Evolutionary conservation across 2,329 filamentous ascomycete genomes (phyloP).

Genomic region (Xylariaceae sp.): DNA sequence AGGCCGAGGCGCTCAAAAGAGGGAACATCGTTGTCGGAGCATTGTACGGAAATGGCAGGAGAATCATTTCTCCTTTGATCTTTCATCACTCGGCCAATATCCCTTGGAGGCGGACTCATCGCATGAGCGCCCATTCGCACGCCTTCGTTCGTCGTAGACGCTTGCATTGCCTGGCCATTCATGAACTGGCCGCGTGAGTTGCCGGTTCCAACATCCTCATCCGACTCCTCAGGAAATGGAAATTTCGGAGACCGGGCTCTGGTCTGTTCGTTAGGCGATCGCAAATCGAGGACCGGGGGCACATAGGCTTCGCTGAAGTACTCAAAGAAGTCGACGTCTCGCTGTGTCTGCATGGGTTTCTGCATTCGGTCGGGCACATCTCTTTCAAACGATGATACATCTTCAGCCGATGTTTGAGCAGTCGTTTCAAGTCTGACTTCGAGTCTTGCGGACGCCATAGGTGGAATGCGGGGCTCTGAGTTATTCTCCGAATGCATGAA

Average conservation of each 20-base stretch:
- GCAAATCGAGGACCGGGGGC: constrained; percentile 28
- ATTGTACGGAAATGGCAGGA: constrained; percentile 25
- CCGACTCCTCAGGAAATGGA: constrained; percentile 22
- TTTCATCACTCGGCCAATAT: constrained; percentile 3
- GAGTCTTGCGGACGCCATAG: constrained; percentile 9
- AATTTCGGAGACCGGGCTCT: constrained; percentile 21
- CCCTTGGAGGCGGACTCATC: constrained; percentile 7
- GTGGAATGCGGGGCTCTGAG: neutral
- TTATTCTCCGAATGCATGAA: neutral
- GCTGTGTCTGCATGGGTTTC: constrained; percentile 19
- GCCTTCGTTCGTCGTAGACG: neutral
- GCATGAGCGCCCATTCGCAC: neutral
- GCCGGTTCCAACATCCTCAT: constrained; percentile 18
- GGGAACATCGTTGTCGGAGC: constrained; percentile 30
- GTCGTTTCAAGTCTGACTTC: constrained; percentile 3
- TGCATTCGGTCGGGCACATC: constrained; percentile 11
- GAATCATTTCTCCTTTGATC: constrained; percentile 24
- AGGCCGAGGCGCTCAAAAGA: constrained; percentile 28
- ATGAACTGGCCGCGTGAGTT: constrained; percentile 9
- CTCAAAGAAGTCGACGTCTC: constrained; percentile 29
- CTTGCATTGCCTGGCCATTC: neutral
- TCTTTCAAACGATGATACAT: constrained; percentile 19
- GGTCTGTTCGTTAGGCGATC: constrained; percentile 18
- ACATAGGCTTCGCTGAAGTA: constrained; percentile 31
- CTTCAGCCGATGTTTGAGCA: constrained; percentile 11